Conservation (phyloP, 2,329 filamentous ascomycete species). For the Scedosporium minutisporum region DNA sequence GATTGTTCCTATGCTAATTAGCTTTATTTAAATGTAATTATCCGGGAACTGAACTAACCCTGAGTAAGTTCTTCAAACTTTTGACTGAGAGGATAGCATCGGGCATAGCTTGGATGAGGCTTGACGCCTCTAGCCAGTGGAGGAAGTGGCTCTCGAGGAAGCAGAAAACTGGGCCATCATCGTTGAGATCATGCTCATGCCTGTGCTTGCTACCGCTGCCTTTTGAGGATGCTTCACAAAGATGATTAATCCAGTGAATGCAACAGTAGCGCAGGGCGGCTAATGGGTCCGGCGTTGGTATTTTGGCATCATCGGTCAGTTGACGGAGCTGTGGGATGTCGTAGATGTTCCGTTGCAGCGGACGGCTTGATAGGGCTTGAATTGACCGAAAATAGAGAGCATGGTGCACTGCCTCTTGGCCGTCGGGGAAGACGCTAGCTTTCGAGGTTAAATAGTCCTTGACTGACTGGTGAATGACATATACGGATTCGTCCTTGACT, state of each 20-base stretch:
- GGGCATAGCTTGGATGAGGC: background rate
- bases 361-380: conserved; percentile 16
- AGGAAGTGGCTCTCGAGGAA: background rate
- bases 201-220: background rate
- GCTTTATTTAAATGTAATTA: background rate
- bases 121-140: background rate
- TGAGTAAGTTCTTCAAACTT: background rate
- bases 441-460: conserved; percentile 26
- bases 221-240: conserved; percentile 11
- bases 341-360: conserved; percentile 26
- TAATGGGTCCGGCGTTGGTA: conserved; percentile 11
- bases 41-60: background rate
- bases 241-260: conserved; percentile 23
- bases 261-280: conserved; percentile 17
- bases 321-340: conserved; percentile 14
- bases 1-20: background rate
- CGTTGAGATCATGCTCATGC: background rate
- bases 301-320: conserved; percentile 13
- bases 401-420: conserved; percentile 16
- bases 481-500: conserved; percentile 18
- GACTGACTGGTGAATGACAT: conserved; percentile 33
- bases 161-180: background rate
- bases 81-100: background rate
- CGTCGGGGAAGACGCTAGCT: conserved; percentile 19
- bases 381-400: conserved; percentile 25